phyloP scores from a whole-genome alignment of 768 basidiomycete genomes.

The Rhodocollybia butyracea region DNA sequence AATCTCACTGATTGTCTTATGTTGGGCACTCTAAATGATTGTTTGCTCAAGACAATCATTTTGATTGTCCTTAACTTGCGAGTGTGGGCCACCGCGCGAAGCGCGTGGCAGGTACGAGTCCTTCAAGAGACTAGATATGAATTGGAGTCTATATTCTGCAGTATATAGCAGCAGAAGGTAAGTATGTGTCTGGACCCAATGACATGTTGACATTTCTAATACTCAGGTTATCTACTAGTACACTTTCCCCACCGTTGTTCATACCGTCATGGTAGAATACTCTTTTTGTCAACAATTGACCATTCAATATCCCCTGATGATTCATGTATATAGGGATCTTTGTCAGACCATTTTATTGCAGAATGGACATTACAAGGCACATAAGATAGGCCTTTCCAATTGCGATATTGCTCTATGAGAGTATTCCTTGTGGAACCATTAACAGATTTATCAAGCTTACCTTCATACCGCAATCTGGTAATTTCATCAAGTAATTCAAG shows the following conservation, averaged over 20 bases:
- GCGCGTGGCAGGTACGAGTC: not conserved
- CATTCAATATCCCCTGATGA: not conserved
- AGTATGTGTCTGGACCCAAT: too few relatives aligned
- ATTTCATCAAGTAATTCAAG: constrained; percentile 34
- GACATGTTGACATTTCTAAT: too few relatives aligned
- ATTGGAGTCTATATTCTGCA: too few relatives aligned
- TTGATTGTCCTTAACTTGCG: too few relatives aligned
- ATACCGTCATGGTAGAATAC: not conserved
- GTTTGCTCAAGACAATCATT: too few relatives aligned
- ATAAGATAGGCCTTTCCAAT: not conserved
- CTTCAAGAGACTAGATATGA: too few relatives aligned
- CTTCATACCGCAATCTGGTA: constrained; percentile 22
- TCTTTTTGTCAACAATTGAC: not conserved
- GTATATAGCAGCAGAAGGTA: too few relatives aligned
- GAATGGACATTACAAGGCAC: not conserved
- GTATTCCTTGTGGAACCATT: constrained; percentile 8
- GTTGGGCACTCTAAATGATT: too few relatives aligned
- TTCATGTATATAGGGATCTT: not conserved
- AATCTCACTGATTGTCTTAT: too few relatives aligned
- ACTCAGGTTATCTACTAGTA: too few relatives aligned
- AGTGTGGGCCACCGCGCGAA: not conserved
- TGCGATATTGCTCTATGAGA: not conserved
- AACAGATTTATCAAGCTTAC: constrained; percentile 10
- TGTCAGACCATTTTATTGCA: not conserved
- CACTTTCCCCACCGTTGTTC: too few relatives aligned